These are phyloP conservation scores for Umbelopsis sp. DNA, from an alignment of 371 early-diverging fungal genomes.

Conservation along the genomic window DNA sequence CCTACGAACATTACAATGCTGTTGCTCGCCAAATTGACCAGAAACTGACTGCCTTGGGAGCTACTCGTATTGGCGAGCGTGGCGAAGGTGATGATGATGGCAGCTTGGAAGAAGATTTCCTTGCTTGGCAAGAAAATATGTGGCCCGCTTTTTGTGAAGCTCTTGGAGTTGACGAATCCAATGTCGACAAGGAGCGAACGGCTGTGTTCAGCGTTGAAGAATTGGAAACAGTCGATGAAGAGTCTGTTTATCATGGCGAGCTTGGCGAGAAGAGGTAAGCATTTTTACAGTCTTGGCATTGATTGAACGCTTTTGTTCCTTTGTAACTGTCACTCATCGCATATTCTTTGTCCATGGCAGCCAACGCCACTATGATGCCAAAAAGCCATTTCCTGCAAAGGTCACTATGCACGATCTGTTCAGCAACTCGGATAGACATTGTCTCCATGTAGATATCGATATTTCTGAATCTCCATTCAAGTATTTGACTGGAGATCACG, in stretches of 20 bases:
- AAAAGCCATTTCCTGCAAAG: constrained; percentile 78
- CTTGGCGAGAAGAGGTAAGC: constrained; percentile 49
- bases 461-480: constrained; percentile 76
- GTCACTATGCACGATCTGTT: constrained; percentile 75
- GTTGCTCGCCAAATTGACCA: constrained; percentile 72
- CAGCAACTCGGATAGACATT: constrained; percentile 72
- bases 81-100: constrained; percentile 98
- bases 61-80: constrained; percentile 71
- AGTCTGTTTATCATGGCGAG: constrained; percentile 65
- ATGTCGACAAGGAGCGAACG: constrained; percentile 43
- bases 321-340: not conserved
- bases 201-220: constrained; percentile 50
- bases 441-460: constrained; percentile 93
- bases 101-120: constrained; percentile 93
- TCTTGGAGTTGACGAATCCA: constrained; percentile 67
- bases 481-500: constrained; percentile 94
- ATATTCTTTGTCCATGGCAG: constrained; percentile 19
- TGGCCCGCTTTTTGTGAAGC: constrained; percentile 79
- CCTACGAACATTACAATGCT: constrained; percentile 95
- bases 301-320: not conserved
- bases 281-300: not conserved
- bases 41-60: constrained; percentile 72
- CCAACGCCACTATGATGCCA: constrained; percentile 71
- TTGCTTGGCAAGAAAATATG: constrained; percentile 89
- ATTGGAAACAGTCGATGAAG: constrained; percentile 37